Conservation (phyloP, 306 rosid species). For the Citrullus colocynthis region DNA sequence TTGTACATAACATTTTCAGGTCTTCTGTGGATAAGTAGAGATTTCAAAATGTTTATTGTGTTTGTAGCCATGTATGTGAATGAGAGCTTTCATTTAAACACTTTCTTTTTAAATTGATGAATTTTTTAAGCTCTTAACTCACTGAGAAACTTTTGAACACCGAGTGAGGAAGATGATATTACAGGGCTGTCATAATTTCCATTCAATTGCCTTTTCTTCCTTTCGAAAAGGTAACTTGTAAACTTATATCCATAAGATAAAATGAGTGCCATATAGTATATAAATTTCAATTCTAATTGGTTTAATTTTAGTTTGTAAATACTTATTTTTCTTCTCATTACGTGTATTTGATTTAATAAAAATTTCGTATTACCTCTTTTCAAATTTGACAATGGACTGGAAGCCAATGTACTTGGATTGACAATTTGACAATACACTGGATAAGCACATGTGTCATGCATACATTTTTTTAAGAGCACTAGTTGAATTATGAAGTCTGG, state of each 20-base stretch:
- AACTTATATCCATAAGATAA: background rate
- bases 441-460: too few species aligned
- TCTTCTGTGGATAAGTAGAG: slow-evolving; percentile 5
- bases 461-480: too few species aligned
- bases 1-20: slow-evolving; percentile 11
- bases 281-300: background rate
- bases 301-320: background rate
- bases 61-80: slow-evolving; percentile 8
- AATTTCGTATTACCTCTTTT: background rate
- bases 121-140: background rate
- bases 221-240: background rate
- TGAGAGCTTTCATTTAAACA: background rate
- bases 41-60: background rate
- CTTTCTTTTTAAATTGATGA: background rate
- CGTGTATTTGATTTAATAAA: background rate
- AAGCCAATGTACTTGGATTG: too few species aligned
- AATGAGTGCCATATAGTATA: background rate
- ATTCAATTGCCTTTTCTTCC: background rate
- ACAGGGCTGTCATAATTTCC: background rate
- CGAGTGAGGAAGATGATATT: background rate
- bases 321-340: background rate
- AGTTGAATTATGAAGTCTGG: too few species aligned
- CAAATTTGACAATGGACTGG: background rate
- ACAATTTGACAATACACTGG: too few species aligned
- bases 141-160: background rate